Percentiles rank a stretch among this genome's conserved stretches.
These are phyloP conservation scores for Kandelia obovata DNA, from an alignment of 345 rosid genomes.

Conservation along the genomic window DNA sequence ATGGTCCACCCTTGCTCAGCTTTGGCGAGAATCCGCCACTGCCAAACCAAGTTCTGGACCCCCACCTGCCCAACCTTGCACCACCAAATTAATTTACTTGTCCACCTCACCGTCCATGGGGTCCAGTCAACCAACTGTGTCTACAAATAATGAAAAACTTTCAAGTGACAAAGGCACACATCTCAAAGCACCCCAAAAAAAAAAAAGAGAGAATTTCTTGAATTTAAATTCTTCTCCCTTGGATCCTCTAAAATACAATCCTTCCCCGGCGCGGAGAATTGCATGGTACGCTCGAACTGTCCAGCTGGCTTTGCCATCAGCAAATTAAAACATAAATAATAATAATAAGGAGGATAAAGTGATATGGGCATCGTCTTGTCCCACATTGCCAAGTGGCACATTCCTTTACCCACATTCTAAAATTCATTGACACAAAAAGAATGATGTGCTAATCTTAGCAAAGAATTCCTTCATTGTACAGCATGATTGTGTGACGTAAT, in stretches of 20 bases:
- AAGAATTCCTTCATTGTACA: background rate
- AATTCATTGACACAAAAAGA: background rate
- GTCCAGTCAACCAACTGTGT: background rate
- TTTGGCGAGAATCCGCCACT: background rate
- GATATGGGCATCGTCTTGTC: background rate
- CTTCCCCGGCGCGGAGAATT: background rate
- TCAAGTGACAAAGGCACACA: slow-evolving; percentile 8
- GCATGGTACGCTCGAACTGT: slow-evolving; percentile 10
- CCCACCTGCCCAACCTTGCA: background rate
- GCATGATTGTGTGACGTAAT: background rate
- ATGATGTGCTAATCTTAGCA: background rate
- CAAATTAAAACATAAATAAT: slow-evolving; percentile 13
- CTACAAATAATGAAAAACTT: background rate
- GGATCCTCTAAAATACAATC: too few relatives aligned
- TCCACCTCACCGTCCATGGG: background rate
- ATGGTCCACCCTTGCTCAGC: background rate
- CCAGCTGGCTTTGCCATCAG: slow-evolving; percentile 34
- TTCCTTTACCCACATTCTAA: background rate
- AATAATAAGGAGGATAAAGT: slow-evolving; percentile 7
- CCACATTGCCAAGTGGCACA: background rate
- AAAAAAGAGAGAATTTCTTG: background rate
- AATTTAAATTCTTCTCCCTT: slow-evolving; percentile 15
- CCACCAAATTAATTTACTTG: background rate
- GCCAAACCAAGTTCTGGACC: background rate
- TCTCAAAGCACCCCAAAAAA: background rate